A percentile compares a stretch with the other conserved stretches of the same genome.
phyloP scores from a whole-genome alignment of 305 asterid species.

The Rubia tinctorum region DNA sequence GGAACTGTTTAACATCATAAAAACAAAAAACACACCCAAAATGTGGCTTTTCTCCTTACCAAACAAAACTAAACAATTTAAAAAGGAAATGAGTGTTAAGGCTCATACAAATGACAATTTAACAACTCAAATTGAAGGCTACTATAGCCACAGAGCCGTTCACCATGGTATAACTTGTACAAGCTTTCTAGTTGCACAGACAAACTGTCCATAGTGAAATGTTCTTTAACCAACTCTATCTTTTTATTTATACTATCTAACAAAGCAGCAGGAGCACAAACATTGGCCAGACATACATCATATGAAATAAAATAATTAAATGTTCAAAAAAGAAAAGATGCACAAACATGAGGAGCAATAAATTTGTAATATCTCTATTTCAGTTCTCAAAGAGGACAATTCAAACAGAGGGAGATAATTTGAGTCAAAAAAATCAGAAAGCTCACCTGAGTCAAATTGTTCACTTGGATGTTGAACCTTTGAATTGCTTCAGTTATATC shows the following conservation, averaged over 20 bases:
- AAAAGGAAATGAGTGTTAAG: neutral
- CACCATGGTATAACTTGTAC: neutral
- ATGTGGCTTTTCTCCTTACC: neutral
- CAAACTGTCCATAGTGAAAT: neutral
- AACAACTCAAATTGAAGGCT: neutral
- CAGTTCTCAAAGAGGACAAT: slow-evolving; percentile 3
- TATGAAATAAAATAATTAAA: neutral
- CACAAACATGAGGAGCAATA: neutral
- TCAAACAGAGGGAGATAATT: neutral
- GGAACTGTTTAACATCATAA: neutral
- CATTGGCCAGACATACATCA: neutral
- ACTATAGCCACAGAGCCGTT: neutral
- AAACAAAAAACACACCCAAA: neutral
- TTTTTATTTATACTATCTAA: neutral
- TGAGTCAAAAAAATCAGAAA: neutral
- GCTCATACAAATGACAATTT: neutral
- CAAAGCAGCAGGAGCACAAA: neutral
- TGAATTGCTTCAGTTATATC: slow-evolving; percentile 57
- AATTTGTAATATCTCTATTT: slow-evolving; percentile 7
- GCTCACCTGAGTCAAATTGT: slow-evolving; percentile 95
- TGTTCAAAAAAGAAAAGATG: neutral
- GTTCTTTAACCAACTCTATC: too few species aligned
- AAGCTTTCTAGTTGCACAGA: neutral
- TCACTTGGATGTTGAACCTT: slow-evolving; percentile 90
- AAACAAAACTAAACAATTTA: neutral